These are phyloP conservation scores for Gaillardinia entomophila DNA, from an alignment of 805 yeast genomes.

Conservation along the genomic window DNA sequence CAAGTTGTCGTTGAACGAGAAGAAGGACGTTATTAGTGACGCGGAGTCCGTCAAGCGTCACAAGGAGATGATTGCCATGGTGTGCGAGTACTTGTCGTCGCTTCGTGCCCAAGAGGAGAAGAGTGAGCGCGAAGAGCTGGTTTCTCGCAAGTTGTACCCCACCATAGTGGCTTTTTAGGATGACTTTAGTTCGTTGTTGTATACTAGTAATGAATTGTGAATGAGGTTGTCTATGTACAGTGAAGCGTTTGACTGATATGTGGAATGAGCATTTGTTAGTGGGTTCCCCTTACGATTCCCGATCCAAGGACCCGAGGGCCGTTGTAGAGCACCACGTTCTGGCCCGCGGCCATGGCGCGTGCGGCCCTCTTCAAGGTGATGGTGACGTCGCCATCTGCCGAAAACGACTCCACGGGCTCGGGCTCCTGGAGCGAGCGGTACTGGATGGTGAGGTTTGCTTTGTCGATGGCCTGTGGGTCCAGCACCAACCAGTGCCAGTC, in stretches of 20 bases:
- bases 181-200: constrained; percentile 1
- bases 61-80: constrained; percentile 28
- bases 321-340: constrained; percentile 68
- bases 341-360: constrained; percentile 88
- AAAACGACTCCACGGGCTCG: constrained; percentile 21
- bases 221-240: constrained; percentile 1
- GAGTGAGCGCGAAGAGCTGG: constrained; percentile 1
- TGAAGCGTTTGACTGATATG: background rate
- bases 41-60: constrained; percentile 27
- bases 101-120: constrained; percentile 8
- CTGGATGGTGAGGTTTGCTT: constrained; percentile 43
- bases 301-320: constrained; percentile 63
- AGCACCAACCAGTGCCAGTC: constrained; percentile 47
- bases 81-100: constrained; percentile 24
- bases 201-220: background rate
- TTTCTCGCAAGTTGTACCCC: constrained; percentile 26
- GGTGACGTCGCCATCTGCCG: constrained; percentile 10
- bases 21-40: constrained; percentile 10
- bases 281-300: constrained; percentile 18
- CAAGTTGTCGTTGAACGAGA: constrained; percentile 7
- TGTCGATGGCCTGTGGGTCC: background rate
- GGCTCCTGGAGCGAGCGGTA: constrained; percentile 71
- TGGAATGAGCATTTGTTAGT: background rate
- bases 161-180: constrained; percentile 34
- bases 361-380: constrained; percentile 41